phyloP scores from a whole-genome alignment of 2,329 filamentous ascomycete genomes.

The Aciculosporium take region DNA sequence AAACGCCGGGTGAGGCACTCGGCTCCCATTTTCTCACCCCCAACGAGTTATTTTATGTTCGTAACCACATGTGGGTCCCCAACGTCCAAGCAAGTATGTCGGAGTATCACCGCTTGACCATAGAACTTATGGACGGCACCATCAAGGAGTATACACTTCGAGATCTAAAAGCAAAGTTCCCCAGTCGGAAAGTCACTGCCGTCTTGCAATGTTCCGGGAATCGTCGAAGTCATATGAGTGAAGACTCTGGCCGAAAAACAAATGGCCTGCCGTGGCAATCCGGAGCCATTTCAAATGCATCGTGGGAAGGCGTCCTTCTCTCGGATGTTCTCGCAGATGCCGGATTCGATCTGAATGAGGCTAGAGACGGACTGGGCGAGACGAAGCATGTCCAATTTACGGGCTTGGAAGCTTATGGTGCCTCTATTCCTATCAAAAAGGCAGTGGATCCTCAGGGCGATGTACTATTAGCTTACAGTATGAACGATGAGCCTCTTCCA shows the following conservation, averaged over 20 bases:
- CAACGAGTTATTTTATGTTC: conserved; percentile 42
- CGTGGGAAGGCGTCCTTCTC: conserved; percentile 42
- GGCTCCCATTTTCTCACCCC: conserved; percentile 37
- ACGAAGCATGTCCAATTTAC: conserved; percentile 42
- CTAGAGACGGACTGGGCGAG: conserved; percentile 21
- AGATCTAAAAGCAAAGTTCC: conserved; percentile 39
- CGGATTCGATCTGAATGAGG: conserved; percentile 30
- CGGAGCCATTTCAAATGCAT: conserved; percentile 45
- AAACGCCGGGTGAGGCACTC: conserved; percentile 38
- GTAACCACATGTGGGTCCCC: conserved; percentile 52
- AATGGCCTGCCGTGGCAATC: conserved; percentile 46
- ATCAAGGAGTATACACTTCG: conserved; percentile 36
- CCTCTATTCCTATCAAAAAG: conserved; percentile 45
- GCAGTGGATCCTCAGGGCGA: conserved; percentile 46
- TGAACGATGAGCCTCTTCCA: conserved; percentile 51
- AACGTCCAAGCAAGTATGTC: conserved; percentile 23
- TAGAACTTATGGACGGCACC: conserved; percentile 42
- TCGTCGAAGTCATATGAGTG: conserved; percentile 44
- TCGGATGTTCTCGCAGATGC: conserved; percentile 42
- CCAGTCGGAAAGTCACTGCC: conserved; percentile 35
- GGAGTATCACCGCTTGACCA: conserved; percentile 30
- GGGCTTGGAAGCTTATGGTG: conserved; percentile 45
- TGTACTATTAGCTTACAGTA: conserved; percentile 50
- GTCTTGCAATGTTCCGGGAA: conserved; percentile 48
- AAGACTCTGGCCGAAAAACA: conserved; percentile 26